Percentiles rank a stretch among this genome's conserved stretches.
phyloP scores from a whole-genome alignment of 306 rosid genomes.

The Glycyrrhiza uralensis region DNA sequence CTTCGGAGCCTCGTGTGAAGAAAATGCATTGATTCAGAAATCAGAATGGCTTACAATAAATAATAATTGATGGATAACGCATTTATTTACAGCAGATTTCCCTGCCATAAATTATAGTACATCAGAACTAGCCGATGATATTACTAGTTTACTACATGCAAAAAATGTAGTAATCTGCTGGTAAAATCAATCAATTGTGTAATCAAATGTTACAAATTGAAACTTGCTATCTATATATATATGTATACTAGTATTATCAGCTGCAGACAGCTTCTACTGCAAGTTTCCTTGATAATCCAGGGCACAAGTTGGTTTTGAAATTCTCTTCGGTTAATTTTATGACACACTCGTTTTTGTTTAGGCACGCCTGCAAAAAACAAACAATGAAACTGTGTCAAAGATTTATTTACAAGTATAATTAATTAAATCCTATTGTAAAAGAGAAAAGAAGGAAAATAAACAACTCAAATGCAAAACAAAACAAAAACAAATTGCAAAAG shows the following conservation, averaged over 20 bases:
- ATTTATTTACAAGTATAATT: not conserved
- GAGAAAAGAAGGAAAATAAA: not conserved
- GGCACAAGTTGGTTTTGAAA: conserved; percentile 49
- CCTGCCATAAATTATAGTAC: conserved; percentile 14
- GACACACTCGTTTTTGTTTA: conserved; percentile 58
- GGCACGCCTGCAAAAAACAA: conserved; percentile 66
- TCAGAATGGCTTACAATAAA: conserved; percentile 9
- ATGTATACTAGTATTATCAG: conserved; percentile 32
- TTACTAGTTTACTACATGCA: not conserved
- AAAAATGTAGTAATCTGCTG: conserved; percentile 22
- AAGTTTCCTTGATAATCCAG: conserved; percentile 54
- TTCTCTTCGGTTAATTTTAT: conserved; percentile 52
- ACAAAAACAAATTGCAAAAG: not conserved
- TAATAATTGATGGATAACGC: not conserved
- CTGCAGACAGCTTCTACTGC: conserved; percentile 78
- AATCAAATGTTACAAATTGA: not conserved
- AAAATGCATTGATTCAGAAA: conserved; percentile 21
- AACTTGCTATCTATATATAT: too few species aligned
- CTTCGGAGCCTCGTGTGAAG: not conserved
- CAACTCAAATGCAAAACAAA: not conserved
- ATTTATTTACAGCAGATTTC: conserved; percentile 13
- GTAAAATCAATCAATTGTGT: conserved; percentile 14
- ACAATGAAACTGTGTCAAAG: not conserved
- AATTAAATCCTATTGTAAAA: not conserved
- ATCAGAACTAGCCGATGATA: not conserved